phyloP scores from a whole-genome alignment of 352 stramenopile species.

The Achlya hypogyna region DNA sequence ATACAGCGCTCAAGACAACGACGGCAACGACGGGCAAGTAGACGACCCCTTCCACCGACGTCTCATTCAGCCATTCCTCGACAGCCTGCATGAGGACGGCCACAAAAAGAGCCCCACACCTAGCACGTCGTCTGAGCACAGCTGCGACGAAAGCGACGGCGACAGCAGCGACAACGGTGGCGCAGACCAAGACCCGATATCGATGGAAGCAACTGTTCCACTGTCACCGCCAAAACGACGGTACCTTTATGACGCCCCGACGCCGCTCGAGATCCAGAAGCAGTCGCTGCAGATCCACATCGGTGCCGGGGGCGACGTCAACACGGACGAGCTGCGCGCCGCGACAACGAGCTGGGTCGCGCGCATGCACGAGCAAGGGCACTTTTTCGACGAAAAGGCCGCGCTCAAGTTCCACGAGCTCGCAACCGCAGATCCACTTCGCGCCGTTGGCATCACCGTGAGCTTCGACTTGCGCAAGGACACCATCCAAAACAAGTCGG shows the following conservation, averaged over 20 bases:
- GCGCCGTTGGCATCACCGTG: conserved; percentile 14
- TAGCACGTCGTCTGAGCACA: background rate
- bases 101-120: background rate
- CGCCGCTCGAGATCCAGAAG: conserved; percentile 10
- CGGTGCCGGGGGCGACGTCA: no score
- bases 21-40: background rate
- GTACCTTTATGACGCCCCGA: conserved; percentile 7
- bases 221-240: no score
- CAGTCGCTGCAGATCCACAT: conserved; percentile 13
- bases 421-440: background rate
- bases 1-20: background rate
- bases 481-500: conserved; percentile 17
- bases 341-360: conserved; percentile 6
- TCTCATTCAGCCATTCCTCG: no score
- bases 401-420: conserved; percentile 7
- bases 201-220: no score
- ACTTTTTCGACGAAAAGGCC: conserved; percentile 14
- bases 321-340: background rate
- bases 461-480: conserved; percentile 15
- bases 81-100: no score
- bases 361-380: conserved; percentile 7
- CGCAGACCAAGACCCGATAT: no score
- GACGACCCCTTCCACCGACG: background rate
- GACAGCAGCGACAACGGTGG: conserved; percentile 1
- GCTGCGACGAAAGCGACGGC: background rate